phyloP scores from a whole-genome alignment of 208 protist species.

The Phytomonas sp. region DNA sequence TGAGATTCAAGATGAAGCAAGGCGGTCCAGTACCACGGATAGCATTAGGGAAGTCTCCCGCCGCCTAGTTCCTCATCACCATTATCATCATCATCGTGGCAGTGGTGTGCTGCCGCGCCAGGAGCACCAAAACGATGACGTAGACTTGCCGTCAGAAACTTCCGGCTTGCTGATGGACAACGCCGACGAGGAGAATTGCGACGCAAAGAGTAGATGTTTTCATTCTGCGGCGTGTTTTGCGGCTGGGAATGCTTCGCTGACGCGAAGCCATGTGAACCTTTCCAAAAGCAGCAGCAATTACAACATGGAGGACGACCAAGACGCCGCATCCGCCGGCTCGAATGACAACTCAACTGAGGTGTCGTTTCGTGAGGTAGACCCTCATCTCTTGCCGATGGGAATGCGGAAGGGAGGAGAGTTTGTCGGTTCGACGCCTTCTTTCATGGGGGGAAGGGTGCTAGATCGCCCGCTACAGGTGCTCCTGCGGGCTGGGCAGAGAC shows the following conservation, averaged over 20 bases:
- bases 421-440: not conserved
- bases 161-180: not conserved
- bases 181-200: not conserved
- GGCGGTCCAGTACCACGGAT: not conserved
- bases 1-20: slow-evolving; percentile 25
- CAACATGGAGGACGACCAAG: not conserved
- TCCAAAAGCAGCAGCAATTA: not conserved
- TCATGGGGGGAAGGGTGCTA: not conserved
- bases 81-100: not conserved
- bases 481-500: not conserved
- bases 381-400: not conserved
- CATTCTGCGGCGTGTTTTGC: not conserved
- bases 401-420: not conserved
- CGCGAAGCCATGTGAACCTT: not conserved
- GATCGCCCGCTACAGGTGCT: not conserved
- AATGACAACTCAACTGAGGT: not conserved
- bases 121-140: not conserved
- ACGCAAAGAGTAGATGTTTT: not conserved
- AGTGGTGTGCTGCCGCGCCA: not conserved
- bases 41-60: not conserved
- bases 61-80: not conserved
- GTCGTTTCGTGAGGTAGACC: not conserved
- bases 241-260: not conserved
- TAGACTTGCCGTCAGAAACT: not conserved
- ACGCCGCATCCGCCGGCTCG: not conserved